These are phyloP conservation scores for Notholithocarpus densiflorus DNA, from an alignment of 306 rosid genomes.

Conservation along the genomic window DNA sequence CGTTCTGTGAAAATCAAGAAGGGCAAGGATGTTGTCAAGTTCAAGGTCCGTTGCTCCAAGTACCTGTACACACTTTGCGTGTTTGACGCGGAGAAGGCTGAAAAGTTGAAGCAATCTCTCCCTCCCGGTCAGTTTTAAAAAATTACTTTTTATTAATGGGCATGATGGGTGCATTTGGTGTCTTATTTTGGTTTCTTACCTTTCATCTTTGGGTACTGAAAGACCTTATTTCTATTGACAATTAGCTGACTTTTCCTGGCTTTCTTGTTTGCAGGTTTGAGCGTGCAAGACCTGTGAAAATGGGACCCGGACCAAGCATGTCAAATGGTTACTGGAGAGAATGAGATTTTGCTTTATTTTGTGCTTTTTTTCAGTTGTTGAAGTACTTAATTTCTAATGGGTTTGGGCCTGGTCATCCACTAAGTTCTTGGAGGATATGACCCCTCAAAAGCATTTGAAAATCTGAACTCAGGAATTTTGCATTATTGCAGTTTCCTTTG, in stretches of 20 bases:
- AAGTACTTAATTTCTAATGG: too few relatives aligned
- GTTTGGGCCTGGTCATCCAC: too few relatives aligned
- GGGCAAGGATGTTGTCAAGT: constrained; percentile 47
- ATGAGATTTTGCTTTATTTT: background rate
- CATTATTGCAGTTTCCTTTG: too few relatives aligned
- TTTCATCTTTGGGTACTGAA: background rate
- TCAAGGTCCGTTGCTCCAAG: constrained; percentile 51
- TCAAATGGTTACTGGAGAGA: background rate
- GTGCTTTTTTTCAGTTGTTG: too few relatives aligned
- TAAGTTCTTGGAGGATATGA: too few relatives aligned
- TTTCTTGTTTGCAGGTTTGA: constrained; percentile 30
- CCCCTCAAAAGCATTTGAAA: too few relatives aligned
- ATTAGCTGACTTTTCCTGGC: background rate
- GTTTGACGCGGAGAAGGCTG: constrained; percentile 46
- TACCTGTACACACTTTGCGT: constrained; percentile 55
- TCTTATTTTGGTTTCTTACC: background rate
- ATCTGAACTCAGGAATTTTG: too few relatives aligned
- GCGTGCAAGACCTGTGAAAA: constrained; percentile 39
- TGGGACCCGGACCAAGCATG: background rate
- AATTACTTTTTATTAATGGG: background rate
- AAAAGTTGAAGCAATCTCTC: constrained; percentile 54
- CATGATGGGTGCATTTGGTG: background rate
- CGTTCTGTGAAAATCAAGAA: constrained; percentile 51
- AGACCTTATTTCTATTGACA: background rate
- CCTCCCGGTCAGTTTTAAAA: constrained; percentile 32